These are phyloP conservation scores for Kwoniella sp. DNA, from an alignment of 768 basidiomycete species.

Conservation along the genomic window DNA sequence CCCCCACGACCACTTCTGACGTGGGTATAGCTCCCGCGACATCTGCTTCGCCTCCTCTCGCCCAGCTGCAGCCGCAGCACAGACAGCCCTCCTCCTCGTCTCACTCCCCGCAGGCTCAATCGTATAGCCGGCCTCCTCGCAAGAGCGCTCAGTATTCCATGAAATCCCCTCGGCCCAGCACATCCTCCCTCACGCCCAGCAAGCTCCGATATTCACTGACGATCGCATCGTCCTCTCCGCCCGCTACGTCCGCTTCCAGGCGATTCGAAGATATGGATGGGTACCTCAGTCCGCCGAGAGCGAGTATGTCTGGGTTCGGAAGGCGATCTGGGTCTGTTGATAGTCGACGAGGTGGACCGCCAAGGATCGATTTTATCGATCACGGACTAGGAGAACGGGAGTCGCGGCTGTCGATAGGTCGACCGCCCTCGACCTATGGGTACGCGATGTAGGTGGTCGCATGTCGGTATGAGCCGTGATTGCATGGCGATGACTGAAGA, in stretches of 20 bases:
- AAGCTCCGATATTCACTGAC: constrained; percentile 1
- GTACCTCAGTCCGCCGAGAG: neutral
- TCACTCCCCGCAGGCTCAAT: neutral
- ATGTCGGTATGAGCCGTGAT: too few species aligned
- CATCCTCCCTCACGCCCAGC: neutral
- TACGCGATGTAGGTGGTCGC: neutral
- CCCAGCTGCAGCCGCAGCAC: neutral
- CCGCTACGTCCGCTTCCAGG: neutral
- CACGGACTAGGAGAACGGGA: neutral
- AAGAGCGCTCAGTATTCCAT: neutral
- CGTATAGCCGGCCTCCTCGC: neutral
- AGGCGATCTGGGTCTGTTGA: neutral
- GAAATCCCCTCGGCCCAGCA: neutral
- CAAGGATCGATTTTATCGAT: neutral
- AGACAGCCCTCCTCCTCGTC: neutral
- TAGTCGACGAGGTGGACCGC: neutral
- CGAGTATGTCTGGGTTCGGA: neutral
- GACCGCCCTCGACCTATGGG: neutral
- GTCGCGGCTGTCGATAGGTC: neutral
- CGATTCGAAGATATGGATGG: neutral
- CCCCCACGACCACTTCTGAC: neutral
- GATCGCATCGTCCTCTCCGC: neutral
- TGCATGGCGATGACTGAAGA: neutral
- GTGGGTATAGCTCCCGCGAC: neutral
- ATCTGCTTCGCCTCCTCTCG: neutral